Conservation (phyloP, 2,329 filamentous ascomycete genomes). For the Alternaria gaisen region DNA sequence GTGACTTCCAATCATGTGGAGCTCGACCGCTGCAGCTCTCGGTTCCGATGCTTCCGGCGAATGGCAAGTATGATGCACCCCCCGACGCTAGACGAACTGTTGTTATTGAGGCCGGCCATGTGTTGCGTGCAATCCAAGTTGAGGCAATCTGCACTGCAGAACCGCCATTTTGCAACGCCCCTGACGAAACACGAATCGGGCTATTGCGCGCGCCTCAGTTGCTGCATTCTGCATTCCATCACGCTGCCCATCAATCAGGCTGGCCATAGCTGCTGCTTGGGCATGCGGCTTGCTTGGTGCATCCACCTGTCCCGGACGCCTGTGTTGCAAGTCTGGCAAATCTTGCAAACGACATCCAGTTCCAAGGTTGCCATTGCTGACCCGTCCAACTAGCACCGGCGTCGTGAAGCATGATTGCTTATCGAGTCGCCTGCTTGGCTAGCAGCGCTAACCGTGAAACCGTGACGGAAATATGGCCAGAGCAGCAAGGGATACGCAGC, state of each 20-base stretch:
- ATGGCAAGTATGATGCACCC: constrained; percentile 30
- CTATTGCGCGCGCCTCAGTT: constrained; percentile 28
- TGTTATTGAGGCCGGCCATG: constrained; percentile 29
- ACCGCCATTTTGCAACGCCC: constrained; percentile 42
- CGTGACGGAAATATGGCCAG: constrained; percentile 38
- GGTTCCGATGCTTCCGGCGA: constrained; percentile 30
- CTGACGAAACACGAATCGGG: constrained; percentile 50
- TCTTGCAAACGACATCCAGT: constrained; percentile 21
- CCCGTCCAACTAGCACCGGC: constrained; percentile 27
- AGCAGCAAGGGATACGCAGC: constrained; percentile 31
- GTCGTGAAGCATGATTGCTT: constrained; percentile 39
- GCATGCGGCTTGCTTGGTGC: constrained; percentile 22
- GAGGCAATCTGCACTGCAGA: constrained; percentile 52
- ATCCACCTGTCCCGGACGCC: constrained; percentile 25
- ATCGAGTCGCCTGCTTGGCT: constrained; percentile 38
- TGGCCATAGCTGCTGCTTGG: constrained; percentile 6
- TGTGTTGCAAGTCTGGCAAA: constrained; percentile 25
- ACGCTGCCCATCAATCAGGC: constrained; percentile 16
- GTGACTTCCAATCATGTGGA: constrained; percentile 42
- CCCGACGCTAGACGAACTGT: constrained; percentile 31
- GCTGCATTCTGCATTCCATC: constrained; percentile 23
- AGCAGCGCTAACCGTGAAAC: constrained; percentile 45
- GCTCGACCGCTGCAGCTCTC: constrained; percentile 33
- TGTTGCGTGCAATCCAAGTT: constrained; percentile 42
- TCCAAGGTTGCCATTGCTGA: constrained; percentile 22